Evolutionary conservation across 306 rosid species (phyloP).

Genomic region (Rosa lucieae): DNA sequence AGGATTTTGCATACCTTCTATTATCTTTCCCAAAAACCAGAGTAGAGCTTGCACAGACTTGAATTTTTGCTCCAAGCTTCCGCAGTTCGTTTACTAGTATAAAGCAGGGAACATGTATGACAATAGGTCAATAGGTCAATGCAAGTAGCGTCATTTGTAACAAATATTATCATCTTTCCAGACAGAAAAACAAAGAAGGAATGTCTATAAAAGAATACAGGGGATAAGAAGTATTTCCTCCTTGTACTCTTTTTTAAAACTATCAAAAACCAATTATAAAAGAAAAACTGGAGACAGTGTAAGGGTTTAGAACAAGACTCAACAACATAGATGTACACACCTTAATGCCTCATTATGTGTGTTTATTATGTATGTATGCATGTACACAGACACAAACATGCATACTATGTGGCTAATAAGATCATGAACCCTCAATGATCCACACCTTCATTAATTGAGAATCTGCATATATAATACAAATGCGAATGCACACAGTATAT

Average conservation of each 20-base stretch:
- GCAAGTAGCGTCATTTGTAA: not conserved
- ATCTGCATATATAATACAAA: not conserved
- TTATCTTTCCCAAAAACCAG: constrained; percentile 36
- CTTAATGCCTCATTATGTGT: too few species aligned
- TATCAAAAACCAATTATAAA: not conserved
- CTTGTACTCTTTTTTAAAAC: not conserved
- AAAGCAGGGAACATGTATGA: constrained; percentile 12
- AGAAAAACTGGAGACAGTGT: too few species aligned
- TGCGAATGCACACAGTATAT: not conserved
- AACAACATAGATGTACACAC: not conserved
- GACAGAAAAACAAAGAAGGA: not conserved
- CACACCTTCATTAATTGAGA: not conserved
- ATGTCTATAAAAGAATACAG: not conserved
- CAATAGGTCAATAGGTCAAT: not conserved
- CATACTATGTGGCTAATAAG: not conserved
- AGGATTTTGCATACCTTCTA: constrained; percentile 25
- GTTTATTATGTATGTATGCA: too few species aligned
- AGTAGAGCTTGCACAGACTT: constrained; percentile 38
- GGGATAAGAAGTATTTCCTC: too few species aligned
- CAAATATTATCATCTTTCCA: not conserved
- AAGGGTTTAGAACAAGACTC: not conserved
- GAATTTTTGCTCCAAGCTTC: constrained; percentile 38
- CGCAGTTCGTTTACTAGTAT: constrained; percentile 30
- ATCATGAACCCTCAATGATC: not conserved
- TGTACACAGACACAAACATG: too few species aligned